phyloP scores from a whole-genome alignment of 2,329 filamentous ascomycete species.

The Pseudogymnoascus sp. region DNA sequence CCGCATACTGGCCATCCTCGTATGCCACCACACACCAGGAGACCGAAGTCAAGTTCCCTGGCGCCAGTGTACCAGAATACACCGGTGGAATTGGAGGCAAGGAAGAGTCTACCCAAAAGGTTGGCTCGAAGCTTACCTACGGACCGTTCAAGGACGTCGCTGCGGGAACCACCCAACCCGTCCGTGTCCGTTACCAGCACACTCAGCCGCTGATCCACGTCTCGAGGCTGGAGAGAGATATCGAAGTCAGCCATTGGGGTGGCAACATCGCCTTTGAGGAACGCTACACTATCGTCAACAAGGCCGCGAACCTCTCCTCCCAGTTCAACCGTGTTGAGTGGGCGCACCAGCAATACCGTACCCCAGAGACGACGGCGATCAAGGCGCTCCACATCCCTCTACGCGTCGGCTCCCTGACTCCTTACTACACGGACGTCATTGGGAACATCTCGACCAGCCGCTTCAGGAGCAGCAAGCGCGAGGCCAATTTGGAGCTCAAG shows the following conservation, averaged over 20 bases:
- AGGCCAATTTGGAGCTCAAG: constrained; percentile 81
- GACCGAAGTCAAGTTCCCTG: constrained; percentile 88
- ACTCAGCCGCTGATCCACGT: constrained; percentile 83
- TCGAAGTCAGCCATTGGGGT: constrained; percentile 97
- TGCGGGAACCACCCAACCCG: constrained; percentile 64
- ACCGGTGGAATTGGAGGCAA: constrained; percentile 59
- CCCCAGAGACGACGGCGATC: constrained; percentile 66
- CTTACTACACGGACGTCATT: constrained; percentile 94
- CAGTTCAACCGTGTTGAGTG: constrained; percentile 72
- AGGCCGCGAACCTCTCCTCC: constrained; percentile 66
- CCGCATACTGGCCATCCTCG: constrained; percentile 71
- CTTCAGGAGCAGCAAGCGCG: constrained; percentile 68
- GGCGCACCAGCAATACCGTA: constrained; percentile 65
- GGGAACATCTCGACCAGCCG: constrained; percentile 92
- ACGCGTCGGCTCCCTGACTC: constrained; percentile 67
- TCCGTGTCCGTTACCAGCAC: constrained; percentile 85
- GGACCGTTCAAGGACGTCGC: constrained; percentile 77
- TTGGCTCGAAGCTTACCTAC: constrained; percentile 80
- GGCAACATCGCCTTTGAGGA: constrained; percentile 95
- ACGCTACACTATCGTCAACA: constrained; percentile 79
- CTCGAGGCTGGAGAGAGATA: constrained; percentile 71
- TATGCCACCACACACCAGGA: constrained; percentile 90
- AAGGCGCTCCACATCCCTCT: constrained; percentile 77
- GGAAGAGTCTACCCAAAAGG: constrained; percentile 59
- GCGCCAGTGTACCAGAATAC: constrained; percentile 71